Evolutionary conservation across 2,329 filamentous ascomycete species (phyloP).

Genomic region (Pseudopithomyces chartarum): DNA sequence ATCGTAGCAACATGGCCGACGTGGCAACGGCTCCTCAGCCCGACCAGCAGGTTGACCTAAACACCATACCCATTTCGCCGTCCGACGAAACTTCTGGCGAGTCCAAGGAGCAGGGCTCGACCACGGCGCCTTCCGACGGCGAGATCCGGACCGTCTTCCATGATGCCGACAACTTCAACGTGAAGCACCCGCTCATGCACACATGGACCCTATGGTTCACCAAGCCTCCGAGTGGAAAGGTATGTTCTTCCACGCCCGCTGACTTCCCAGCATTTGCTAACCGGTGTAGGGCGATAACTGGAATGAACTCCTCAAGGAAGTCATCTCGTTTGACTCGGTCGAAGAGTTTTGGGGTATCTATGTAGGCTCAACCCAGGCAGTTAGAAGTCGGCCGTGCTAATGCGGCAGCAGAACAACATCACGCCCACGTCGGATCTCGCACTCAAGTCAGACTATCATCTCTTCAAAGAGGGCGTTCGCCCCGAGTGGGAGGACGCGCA

Average conservation of each 20-base stretch:
- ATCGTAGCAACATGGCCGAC: conserved; percentile 40
- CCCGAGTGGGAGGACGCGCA: conserved; percentile 98
- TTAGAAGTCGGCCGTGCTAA: conserved; percentile 15
- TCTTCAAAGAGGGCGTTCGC: conserved; percentile 96
- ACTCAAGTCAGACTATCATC: conserved; percentile 98
- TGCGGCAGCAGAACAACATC: conserved; percentile 83
- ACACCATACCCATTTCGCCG: conserved; percentile 62
- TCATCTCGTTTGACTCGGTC: conserved; percentile 97
- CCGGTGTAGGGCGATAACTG: conserved; percentile 84
- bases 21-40: conserved; percentile 44
- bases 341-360: conserved; percentile 99
- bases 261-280: conserved; percentile 15
- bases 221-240: conserved; percentile 95
- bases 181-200: conserved; percentile 97
- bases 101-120: conserved; percentile 42
- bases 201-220: conserved; percentile 99
- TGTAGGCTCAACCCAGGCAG: conserved; percentile 62
- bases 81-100: conserved; percentile 51
- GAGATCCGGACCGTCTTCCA: conserved; percentile 94
- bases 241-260: conserved; percentile 47
- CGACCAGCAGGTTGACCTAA: conserved; percentile 58
- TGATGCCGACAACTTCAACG: conserved; percentile 98
- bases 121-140: conserved; percentile 49
- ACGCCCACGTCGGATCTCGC: conserved; percentile 93
- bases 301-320: conserved; percentile 97